Conservation (phyloP, 2,329 filamentous ascomycete species). For the Aureobasidium sp. region DNA sequence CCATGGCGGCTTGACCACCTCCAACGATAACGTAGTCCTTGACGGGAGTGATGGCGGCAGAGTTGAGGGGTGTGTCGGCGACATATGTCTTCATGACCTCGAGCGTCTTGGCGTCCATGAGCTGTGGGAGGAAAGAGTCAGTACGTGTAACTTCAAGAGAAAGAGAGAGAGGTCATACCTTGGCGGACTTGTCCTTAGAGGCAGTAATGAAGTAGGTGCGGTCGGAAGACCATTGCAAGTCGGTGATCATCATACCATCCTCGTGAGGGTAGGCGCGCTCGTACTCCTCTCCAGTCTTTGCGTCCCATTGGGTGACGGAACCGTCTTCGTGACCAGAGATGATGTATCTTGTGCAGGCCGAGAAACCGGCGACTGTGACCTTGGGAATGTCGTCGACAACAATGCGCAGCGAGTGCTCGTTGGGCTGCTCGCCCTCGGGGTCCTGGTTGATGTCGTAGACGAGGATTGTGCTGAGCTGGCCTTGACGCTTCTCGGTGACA, state of each 20-base stretch:
- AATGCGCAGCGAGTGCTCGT: slow-evolving; percentile 78
- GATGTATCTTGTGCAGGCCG: slow-evolving; percentile 90
- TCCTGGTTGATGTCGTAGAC: slow-evolving; percentile 85
- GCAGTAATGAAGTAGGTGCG: slow-evolving; percentile 97
- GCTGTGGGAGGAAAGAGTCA: slow-evolving; percentile 36
- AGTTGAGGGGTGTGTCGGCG: slow-evolving; percentile 93
- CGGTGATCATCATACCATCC: slow-evolving; percentile 73
- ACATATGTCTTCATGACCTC: slow-evolving; percentile 87
- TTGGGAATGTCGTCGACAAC: slow-evolving; percentile 87
- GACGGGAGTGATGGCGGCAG: slow-evolving; percentile 84
- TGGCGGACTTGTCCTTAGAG: slow-evolving; percentile 95
- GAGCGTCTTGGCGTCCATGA: slow-evolving; percentile 79
- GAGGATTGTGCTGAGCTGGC: slow-evolving; percentile 87
- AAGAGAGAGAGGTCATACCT: slow-evolving; percentile 45
- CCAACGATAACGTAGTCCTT: slow-evolving; percentile 98
- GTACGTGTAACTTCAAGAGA: neutral
- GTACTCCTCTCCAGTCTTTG: slow-evolving; percentile 78
- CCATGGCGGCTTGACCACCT: slow-evolving; percentile 97
- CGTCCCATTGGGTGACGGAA: slow-evolving; percentile 82
- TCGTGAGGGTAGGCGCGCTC: slow-evolving; percentile 81
- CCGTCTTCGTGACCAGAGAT: slow-evolving; percentile 97
- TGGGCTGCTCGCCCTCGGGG: slow-evolving; percentile 71
- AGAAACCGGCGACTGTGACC: slow-evolving; percentile 95
- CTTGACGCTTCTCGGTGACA: slow-evolving; percentile 98
- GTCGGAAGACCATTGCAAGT: slow-evolving; percentile 91